A percentile compares a stretch with the other conserved stretches of the same genome.
phyloP scores from a whole-genome alignment of 78 protist species.

The Tieghemostelium lacteum region DNA sequence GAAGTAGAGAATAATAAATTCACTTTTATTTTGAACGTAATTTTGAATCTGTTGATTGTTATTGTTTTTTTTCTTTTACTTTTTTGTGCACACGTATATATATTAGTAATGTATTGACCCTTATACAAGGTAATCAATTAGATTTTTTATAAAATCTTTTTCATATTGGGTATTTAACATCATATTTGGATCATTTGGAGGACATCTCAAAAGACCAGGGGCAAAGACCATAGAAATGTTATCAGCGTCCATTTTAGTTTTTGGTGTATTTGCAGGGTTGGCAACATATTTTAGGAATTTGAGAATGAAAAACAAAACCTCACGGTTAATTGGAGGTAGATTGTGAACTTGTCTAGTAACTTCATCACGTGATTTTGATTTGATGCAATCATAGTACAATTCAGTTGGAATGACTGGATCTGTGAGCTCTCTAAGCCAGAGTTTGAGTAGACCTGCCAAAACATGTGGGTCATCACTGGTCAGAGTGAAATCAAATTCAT shows the following conservation, averaged over 20 bases:
- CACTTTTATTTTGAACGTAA: too few relatives aligned
- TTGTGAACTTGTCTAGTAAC: not conserved
- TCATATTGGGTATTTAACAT: slow-evolving; percentile 66
- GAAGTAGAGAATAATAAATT: too few relatives aligned
- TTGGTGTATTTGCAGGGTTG: slow-evolving; percentile 13
- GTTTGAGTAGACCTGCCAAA: slow-evolving; percentile 63
- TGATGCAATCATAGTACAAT: slow-evolving; percentile 51
- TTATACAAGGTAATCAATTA: too few relatives aligned
- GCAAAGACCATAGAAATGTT: slow-evolving; percentile 69
- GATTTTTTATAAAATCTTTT: slow-evolving; percentile 58
- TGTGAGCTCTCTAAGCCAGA: slow-evolving; percentile 69
- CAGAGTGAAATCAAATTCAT: slow-evolving; percentile 26
- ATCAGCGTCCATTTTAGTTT: slow-evolving; percentile 70
- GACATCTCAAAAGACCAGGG: slow-evolving; percentile 71
- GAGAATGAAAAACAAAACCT: slow-evolving; percentile 14
- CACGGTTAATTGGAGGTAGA: slow-evolving; percentile 21
- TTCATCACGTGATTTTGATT: slow-evolving; percentile 23
- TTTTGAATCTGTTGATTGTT: too few relatives aligned
- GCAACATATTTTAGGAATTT: slow-evolving; percentile 39
- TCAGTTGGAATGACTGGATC: slow-evolving; percentile 62
- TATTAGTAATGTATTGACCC: too few relatives aligned
- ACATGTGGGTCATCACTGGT: slow-evolving; percentile 66
- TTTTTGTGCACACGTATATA: too few relatives aligned
- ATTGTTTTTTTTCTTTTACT: too few relatives aligned
- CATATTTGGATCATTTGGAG: slow-evolving; percentile 26